Evolutionary conservation across 2,329 filamentous ascomycete genomes (phyloP), one percentile per base, ranked within the genome.

Genomic region (Aureobasidium mangrovei): DNA sequence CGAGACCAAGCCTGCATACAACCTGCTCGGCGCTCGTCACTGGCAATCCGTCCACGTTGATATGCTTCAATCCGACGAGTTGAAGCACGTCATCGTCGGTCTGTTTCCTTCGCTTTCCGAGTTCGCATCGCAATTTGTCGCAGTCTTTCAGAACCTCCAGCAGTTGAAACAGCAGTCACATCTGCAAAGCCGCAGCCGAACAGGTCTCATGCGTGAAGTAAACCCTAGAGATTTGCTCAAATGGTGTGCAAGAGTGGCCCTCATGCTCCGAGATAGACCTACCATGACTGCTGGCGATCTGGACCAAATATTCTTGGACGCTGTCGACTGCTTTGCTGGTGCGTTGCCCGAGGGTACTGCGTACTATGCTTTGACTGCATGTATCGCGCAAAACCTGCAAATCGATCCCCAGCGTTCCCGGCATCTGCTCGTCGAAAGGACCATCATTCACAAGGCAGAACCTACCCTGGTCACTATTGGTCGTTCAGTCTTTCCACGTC

Each of bases 261-360:
- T 79, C 49, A 79, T 89, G 12, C 73, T 96, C 26, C 64, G 77
- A 54, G 69, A 76, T 7, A 74, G 79, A 8, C 80, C 83, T 1
- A 81, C 82, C 26, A 84, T 78, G 59, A 85, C 79, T 27, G 82
- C 83, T 8, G 76, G 80, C 24, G 86, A 93, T 66, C 76, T 84
- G 60, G 86, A 96, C 63, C 83, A 86, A 62, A 95, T 97, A 69
- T 96, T 96, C 64, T 81, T 95, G 72, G 93, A 98, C 66, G 88
- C 90, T 0, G 78, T 93, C 51, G 93, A 98, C 69, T 94, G 91
- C 65, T 97, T 98, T 68, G 84, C 88, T 40, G 88, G 87, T 53
- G 88, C 86, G 65, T 75, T 93, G 43, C 84, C 86, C 7, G 85
- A 85, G 55, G 77, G 77, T 31, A 75, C 79, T 9, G 72, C 83